Base-by-base conservation (phyloP, 768 basidiomycete species). In the Dacryopinax primogenitus region DNA sequence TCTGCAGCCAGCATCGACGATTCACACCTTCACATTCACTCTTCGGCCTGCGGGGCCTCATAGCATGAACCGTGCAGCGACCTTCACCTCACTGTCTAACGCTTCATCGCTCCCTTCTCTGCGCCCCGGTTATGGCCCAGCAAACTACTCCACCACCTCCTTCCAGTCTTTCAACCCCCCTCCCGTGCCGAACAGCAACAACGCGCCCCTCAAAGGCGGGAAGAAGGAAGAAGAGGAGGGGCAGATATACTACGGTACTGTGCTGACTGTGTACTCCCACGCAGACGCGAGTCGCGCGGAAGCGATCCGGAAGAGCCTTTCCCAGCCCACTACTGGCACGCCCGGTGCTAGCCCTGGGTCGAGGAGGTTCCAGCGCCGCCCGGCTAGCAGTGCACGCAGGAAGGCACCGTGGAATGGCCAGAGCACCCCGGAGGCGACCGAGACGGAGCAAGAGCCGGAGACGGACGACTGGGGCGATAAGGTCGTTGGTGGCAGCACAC, bases 191-290 rank as follows among this genome's bases (percentile, higher is more conserved):
- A 23, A 30, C 30, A 32, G 33, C 58, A 15, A n/a, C 15, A 30
- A 30, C 58, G 33, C 30, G 58, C 58, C 30, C 37, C 39, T 44
- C 9, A 30, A 34, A 30, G 37, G 30, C 39, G 33, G 39, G 26
- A 64, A 64, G 23, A 65, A 34, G 21, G 26, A 51, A 18, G 44
- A 63, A 23, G 28, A 63, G 18, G 64, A 67, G 18, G 69, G 70
- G 33, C 68, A 90, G 67, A 85, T 87, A 9, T 95, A 91, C 73
- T 84, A 96, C 72, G 92, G 92, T 58, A 92, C 95, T 36, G 92
- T 91, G 69, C 80, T 98, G 66, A 92, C 92, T 1, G 91, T 96
- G 1, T 98, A 92, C 92, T 92, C 90, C 2, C 92, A 94, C 71
- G 92, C 92, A 21, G 94, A 97, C 72, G 86, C 86, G 0, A 87